Evolutionary conservation across 768 basidiomycete species (phyloP).

Genomic region (Suillus decipiens): DNA sequence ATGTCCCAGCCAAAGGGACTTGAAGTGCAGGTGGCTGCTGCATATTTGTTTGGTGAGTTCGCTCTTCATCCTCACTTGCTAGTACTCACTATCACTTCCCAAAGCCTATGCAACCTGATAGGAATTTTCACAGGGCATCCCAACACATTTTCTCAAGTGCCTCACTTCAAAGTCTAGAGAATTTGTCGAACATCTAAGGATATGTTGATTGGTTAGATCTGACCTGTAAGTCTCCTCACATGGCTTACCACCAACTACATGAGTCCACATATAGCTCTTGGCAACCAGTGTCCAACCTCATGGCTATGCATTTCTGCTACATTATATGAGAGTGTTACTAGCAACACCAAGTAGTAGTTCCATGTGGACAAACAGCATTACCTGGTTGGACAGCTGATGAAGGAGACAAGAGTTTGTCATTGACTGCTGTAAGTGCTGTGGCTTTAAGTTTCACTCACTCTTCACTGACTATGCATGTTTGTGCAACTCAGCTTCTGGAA

Average conservation of each 20-base stretch:
- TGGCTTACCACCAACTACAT: slow-evolving; percentile 1
- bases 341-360: slow-evolving; percentile 93
- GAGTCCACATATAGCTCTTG: slow-evolving; percentile 27
- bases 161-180: slow-evolving; percentile 16
- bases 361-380: slow-evolving; percentile 78
- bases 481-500: slow-evolving; percentile 50
- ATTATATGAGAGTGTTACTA: slow-evolving; percentile 81
- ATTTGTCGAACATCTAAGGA: slow-evolving; percentile 44
- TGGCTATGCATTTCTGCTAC: slow-evolving; percentile 77
- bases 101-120: background rate
- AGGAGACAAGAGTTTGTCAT: slow-evolving; percentile 57
- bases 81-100: no score
- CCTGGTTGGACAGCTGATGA: slow-evolving; percentile 82
- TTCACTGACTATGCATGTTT: background rate
- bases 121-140: background rate
- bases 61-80: no score
- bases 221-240: slow-evolving; percentile 51
- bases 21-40: no score
- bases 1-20: no score
- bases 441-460: background rate
- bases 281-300: slow-evolving; percentile 48
- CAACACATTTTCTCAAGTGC: background rate
- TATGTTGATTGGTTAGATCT: slow-evolving; percentile 34
- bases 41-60: no score
- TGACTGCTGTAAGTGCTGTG: slow-evolving; percentile 70